phyloP scores from a whole-genome alignment of 2,329 filamentous ascomycete species.

The Claviceps maximensis region DNA sequence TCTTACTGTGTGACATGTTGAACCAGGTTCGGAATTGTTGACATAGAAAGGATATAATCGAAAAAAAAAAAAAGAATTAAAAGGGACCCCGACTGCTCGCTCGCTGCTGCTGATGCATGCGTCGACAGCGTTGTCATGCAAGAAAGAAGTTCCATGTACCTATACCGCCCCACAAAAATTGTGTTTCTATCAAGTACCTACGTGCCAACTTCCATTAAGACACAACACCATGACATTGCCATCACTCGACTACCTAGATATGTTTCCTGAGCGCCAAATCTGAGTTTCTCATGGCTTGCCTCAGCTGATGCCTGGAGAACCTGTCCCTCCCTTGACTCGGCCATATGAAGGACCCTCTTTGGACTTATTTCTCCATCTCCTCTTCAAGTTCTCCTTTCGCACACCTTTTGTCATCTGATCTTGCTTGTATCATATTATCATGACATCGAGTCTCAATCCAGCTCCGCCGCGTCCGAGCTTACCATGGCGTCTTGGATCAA shows the following conservation, averaged over 20 bases:
- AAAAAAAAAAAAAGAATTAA: background rate
- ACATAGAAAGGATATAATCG: background rate
- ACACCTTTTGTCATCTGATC: background rate
- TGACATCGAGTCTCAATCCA: slow-evolving; percentile 13
- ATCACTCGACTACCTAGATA: background rate
- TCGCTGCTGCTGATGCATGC: background rate
- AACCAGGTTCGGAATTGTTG: background rate
- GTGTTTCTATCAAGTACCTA: background rate
- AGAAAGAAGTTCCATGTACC: background rate
- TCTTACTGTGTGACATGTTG: slow-evolving; percentile 38
- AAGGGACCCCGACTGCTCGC: background rate
- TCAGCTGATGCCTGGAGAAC: background rate
- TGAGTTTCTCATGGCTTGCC: background rate
- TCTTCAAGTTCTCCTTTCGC: background rate
- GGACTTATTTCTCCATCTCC: background rate
- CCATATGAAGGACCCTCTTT: background rate
- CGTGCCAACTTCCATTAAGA: background rate
- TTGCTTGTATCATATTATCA: slow-evolving; percentile 1
- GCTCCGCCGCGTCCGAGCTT: slow-evolving; percentile 36
- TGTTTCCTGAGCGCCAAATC: background rate
- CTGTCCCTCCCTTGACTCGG: background rate
- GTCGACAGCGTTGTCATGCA: background rate
- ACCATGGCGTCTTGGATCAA: slow-evolving; percentile 62
- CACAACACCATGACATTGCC: background rate
- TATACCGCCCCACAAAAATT: background rate